Percentiles rank a stretch among this genome's conserved stretches.
phyloP scores from a whole-genome alignment of 2,329 filamentous ascomycete species.

The Fusarium domesticum region DNA sequence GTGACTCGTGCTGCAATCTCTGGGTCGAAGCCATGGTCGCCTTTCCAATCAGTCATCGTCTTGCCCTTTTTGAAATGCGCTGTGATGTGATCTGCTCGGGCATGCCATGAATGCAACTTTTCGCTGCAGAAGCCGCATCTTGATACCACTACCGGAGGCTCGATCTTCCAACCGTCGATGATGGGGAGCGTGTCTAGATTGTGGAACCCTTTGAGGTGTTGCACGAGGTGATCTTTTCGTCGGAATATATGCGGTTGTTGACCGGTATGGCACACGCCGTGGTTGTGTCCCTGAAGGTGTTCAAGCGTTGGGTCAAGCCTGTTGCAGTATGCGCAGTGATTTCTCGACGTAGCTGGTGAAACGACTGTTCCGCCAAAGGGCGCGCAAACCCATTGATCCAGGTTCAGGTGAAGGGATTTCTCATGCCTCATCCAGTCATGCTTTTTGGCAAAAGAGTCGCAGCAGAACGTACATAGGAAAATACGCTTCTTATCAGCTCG shows the following conservation, averaged over 20 bases:
- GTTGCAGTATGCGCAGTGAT: slow-evolving; percentile 40
- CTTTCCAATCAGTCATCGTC: slow-evolving; percentile 41
- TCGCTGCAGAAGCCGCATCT: slow-evolving; percentile 41
- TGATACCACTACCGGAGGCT: slow-evolving; percentile 8
- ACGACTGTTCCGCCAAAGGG: slow-evolving; percentile 38
- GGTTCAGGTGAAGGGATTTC: slow-evolving; percentile 42
- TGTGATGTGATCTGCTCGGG: slow-evolving; percentile 37
- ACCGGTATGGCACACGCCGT: slow-evolving; percentile 45
- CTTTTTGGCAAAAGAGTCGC: slow-evolving; percentile 41
- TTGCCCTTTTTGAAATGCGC: slow-evolving; percentile 39
- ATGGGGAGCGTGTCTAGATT: slow-evolving; percentile 9
- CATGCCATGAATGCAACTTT: slow-evolving; percentile 34
- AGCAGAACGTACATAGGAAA: slow-evolving; percentile 44
- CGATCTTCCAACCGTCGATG: slow-evolving; percentile 1
- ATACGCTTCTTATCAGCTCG: no score
- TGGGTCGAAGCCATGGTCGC: slow-evolving; percentile 40
- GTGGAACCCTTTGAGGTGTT: slow-evolving; percentile 39
- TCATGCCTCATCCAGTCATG: slow-evolving; percentile 49
- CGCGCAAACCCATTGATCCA: slow-evolving; percentile 43
- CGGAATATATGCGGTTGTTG: slow-evolving; percentile 41
- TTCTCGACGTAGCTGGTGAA: no score
- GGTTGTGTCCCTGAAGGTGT: slow-evolving; percentile 35
- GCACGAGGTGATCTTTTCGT: slow-evolving; percentile 40
- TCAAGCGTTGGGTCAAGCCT: slow-evolving; percentile 25
- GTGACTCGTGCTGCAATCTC: slow-evolving; percentile 35